Conservation (phyloP, 1,284 basidiomycete genomes). For the Mycena sp. region DNA sequence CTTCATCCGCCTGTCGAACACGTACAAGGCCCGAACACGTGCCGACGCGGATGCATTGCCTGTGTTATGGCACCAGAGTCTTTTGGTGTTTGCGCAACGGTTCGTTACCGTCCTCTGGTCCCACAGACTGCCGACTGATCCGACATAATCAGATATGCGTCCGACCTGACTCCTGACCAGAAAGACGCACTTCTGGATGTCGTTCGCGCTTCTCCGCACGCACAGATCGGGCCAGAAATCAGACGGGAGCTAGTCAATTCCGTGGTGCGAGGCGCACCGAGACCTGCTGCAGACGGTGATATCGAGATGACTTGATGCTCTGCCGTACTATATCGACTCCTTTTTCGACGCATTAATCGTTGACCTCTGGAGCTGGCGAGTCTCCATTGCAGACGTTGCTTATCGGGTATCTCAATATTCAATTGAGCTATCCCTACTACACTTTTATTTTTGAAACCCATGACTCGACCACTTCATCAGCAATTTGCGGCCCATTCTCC, state of each 20-base stretch:
- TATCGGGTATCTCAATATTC: no score
- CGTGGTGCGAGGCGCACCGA: conserved; percentile 75
- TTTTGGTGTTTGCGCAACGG: conserved; percentile 95
- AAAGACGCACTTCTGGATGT: conserved; percentile 98
- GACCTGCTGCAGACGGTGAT: conserved; percentile 61
- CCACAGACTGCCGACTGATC: conserved; percentile 1
- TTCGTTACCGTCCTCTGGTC: conserved; percentile 38
- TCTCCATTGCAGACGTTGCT: no score
- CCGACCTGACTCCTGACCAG: conserved; percentile 97
- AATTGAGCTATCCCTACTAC: no score
- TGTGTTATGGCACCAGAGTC: conserved; percentile 98
- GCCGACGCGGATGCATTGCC: conserved; percentile 84
- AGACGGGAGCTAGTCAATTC: conserved; percentile 87
- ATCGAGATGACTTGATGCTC: conserved; percentile 68
- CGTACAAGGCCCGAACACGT: conserved; percentile 76
- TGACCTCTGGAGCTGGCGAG: no score
- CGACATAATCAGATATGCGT: conserved; percentile 77
- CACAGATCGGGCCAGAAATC: conserved; percentile 91
- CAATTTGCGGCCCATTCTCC: conserved; percentile 54
- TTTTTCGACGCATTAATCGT: background rate
- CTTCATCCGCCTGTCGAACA: conserved; percentile 94
- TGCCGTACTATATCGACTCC: no score
- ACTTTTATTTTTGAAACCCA: conserved; percentile 45
- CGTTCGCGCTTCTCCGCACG: conserved; percentile 86
- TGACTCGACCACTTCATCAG: conserved; percentile 46